These are phyloP conservation scores for Nakazawaea holstii DNA, from an alignment of 805 yeast species.

Conservation along the genomic window DNA sequence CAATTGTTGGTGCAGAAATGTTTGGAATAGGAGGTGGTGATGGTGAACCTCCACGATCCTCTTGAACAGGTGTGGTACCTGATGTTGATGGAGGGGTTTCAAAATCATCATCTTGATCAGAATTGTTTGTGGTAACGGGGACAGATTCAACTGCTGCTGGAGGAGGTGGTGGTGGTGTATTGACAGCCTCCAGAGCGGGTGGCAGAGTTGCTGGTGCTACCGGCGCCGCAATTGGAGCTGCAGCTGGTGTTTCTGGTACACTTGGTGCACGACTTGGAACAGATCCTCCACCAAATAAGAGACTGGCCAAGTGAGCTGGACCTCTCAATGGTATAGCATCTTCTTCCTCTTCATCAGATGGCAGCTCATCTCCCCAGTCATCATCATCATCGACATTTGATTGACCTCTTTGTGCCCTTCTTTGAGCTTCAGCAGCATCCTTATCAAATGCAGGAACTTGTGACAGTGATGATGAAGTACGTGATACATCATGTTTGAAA, in stretches of 20 bases:
- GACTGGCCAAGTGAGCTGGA: constrained; percentile 51
- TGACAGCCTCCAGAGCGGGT: constrained; percentile 4
- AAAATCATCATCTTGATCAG: constrained; percentile 27
- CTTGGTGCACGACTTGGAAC: constrained; percentile 18
- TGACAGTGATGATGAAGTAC: constrained; percentile 18
- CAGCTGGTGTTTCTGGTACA: not conserved
- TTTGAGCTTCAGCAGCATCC: constrained; percentile 60
- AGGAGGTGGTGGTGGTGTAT: constrained; percentile 7
- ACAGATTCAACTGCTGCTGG: constrained; percentile 21
- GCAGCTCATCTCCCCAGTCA: constrained; percentile 22
- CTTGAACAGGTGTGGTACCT: constrained; percentile 13
- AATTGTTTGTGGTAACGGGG: constrained; percentile 17
- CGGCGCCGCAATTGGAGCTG: not conserved
- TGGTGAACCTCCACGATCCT: constrained; percentile 12
- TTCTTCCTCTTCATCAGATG: constrained; percentile 36
- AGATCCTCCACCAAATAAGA: constrained; percentile 47
- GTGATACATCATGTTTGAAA: constrained; percentile 40
- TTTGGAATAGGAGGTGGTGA: constrained; percentile 6
- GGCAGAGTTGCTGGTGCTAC: constrained; percentile 6
- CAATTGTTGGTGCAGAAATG: constrained; percentile 14
- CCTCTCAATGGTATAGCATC: constrained; percentile 40
- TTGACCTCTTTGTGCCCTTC: constrained; percentile 64
- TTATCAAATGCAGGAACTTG: constrained; percentile 39
- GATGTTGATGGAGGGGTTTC: constrained; percentile 26
- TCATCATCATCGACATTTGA: constrained; percentile 40